Base-by-base conservation (phyloP, 352 stramenopile genomes). In the Elongisporangium anandrum region DNA sequence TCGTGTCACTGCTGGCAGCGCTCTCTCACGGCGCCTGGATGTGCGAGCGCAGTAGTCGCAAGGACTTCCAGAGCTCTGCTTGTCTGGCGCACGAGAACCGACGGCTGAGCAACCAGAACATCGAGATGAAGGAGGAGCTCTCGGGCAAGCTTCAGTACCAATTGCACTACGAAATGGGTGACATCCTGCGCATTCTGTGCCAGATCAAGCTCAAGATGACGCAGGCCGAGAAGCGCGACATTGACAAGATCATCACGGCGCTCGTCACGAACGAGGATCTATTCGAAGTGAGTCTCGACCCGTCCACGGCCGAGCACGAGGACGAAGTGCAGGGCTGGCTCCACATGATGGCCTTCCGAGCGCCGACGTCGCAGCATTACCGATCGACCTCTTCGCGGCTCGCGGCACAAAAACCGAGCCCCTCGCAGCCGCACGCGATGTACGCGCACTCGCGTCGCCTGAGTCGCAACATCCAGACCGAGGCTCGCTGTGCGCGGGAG, bases 201-300 rank as follows among this genome's bases (percentile, higher is more conserved):
- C 77, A 87, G 53, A 73, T 89, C 34, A 89, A 89, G 53, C 54
- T 87, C 38, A 89, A 87, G 56, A 89, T 87, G 73, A 69, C 57
- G 15, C 7, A 19, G 26, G 51, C 57, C 2, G 77, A 89, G 55
- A 75, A 76, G 51, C 52, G 58, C 3, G 79, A 87, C 22, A 84
- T 90, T 19, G 77, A 90, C 55, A 85, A 85, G 60, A 85, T 88
- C 53, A 88, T 88, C 41, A 85, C 70, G 5, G 73, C 81, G n/a
- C 71, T 90, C 13, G 70, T 88, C 20, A 75, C 75, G 19, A 87
- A 88, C 54, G 70, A 81, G 21, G 77, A 87, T 23, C 64, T 90
- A 4, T 90, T 87, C 54, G 75, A 81, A 52, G 77, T 87, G 1
- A 77, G 72, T 4, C 60, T 87, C 0, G 76, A 81, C 54, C 77